phyloP scores from a whole-genome alignment of 768 basidiomycete species.

The Tricholoma flavovirens region DNA sequence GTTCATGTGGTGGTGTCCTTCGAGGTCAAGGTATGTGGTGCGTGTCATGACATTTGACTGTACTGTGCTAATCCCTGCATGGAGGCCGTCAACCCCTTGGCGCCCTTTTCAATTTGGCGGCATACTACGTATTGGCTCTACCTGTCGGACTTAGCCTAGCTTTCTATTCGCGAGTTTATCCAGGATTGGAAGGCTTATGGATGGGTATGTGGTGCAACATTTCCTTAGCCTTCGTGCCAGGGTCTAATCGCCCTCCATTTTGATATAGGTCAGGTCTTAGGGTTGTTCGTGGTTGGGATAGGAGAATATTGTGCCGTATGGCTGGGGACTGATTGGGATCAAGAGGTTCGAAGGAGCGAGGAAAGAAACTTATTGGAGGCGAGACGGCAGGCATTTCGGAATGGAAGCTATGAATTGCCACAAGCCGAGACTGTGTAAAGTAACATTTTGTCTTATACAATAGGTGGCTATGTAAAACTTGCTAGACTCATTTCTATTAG shows the following conservation, averaged over 20 bases:
- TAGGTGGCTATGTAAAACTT: not conserved
- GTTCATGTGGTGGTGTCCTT: slow-evolving; percentile 64
- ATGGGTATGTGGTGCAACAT: slow-evolving; percentile 42
- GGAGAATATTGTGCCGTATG: slow-evolving; percentile 61
- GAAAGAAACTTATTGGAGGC: slow-evolving; percentile 34
- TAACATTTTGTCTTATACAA: not conserved
- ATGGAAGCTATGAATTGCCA: not conserved
- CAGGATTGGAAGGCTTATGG: slow-evolving; percentile 73
- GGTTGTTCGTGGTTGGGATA: slow-evolving; percentile 64
- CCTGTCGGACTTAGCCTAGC: slow-evolving; percentile 73
- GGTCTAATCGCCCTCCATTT: not conserved
- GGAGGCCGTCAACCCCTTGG: slow-evolving; percentile 67
- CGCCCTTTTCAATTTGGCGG: slow-evolving; percentile 66
- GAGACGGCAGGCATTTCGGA: not conserved
- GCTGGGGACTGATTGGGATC: slow-evolving; percentile 55
- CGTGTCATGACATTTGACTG: not conserved
- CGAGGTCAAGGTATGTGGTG: slow-evolving; percentile 65
- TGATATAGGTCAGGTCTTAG: slow-evolving; percentile 60
- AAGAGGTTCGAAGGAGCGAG: slow-evolving; percentile 51
- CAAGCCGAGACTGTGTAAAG: not conserved
- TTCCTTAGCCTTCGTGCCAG: slow-evolving; percentile 24
- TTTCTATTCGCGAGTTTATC: slow-evolving; percentile 40
- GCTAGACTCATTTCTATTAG: too few relatives aligned
- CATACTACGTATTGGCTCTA: slow-evolving; percentile 76
- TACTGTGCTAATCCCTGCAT: not conserved